Evolutionary conservation across 176 grass and related monocot genomes (phyloP).

Genomic region (Musa schizocarpa): DNA sequence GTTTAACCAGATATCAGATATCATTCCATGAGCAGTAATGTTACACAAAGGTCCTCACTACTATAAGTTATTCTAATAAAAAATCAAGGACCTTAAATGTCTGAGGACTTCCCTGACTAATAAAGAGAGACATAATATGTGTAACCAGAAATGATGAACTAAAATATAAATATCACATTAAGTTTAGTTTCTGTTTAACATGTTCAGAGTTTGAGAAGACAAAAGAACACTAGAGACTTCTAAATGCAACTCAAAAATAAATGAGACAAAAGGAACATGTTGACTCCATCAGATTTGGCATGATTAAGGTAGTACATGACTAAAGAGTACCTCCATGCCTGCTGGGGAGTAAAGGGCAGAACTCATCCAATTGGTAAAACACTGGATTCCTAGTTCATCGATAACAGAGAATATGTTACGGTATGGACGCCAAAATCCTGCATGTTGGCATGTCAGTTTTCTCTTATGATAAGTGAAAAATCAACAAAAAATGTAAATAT

Average conservation of each 20-base stretch:
- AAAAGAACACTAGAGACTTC: background rate
- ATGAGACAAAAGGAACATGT: background rate
- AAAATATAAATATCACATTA: too few species aligned
- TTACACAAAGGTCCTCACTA: too few species aligned
- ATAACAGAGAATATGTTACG: conserved; percentile 68
- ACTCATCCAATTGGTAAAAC: conserved; percentile 71
- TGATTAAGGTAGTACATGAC: conserved; percentile 1
- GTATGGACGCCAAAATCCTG: conserved; percentile 84
- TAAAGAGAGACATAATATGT: too few species aligned
- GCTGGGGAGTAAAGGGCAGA: conserved; percentile 57
- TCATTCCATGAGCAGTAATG: too few species aligned
- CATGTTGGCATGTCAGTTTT: background rate
- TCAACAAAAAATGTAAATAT: too few species aligned
- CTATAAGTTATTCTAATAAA: too few species aligned
- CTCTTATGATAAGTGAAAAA: background rate
- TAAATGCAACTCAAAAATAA: background rate
- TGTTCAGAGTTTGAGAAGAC: too few species aligned
- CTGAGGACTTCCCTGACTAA: too few species aligned
- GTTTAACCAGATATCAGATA: too few species aligned
- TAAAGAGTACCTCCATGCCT: conserved; percentile 43
- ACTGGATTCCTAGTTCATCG: conserved; percentile 66
- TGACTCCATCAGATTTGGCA: background rate
- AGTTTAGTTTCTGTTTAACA: too few species aligned
- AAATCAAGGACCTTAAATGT: too few species aligned
- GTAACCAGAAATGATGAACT: too few species aligned